Evolutionary conservation across 2,329 filamentous ascomycete species (phyloP), one percentile per base, ranked within the genome.

Genomic region (Xylariaceae sp.): DNA sequence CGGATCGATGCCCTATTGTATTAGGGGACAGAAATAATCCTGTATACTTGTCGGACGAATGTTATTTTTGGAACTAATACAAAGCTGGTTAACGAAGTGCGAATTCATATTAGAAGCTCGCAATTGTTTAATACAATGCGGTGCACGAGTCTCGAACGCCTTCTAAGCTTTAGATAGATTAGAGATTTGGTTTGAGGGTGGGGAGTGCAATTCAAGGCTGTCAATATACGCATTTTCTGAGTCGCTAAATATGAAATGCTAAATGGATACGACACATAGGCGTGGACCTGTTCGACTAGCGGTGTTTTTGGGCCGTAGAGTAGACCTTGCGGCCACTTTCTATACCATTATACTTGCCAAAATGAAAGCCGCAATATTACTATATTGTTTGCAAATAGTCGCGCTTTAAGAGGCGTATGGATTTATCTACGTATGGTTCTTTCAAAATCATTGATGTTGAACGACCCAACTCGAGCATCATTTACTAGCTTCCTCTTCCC

Each of bases 41-140:
- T 94, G 90, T 4, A 92, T 85, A 1, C 92, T 80, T 1, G 80
- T 76, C 1, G 77, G 77, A 55, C 72, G 74, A 35, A 76, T 30
- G 7, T 36, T 55, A 39, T 68, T 53, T 13, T 62, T 64, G 37
- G 64, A 58, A 10, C 49, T 59, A 6, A 43, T 57, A 53, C 78
- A 76, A 1, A 92, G 72, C 4, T 72, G 70, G 46, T 79, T 68
- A 0, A 94, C 76, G 1, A 83, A 70, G 0, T 76, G 68, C 2
- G 88, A 71, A n/a, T 77, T 74, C n/a, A 82, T 81, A 70, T 94
- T 94, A 48, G 88, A 91, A 50, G 94, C 86, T 33, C 91, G 91
- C 6, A 94, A 75, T 24, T 83, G 77, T 33, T 83, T 84, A 58
- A 92, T 84, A 36, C 65, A 70, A 61, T 79, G 67, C 0, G 88